Base-by-base conservation (phyloP, 306 rosid genomes). In the cucumber (Cucumis sativus) region DNA sequence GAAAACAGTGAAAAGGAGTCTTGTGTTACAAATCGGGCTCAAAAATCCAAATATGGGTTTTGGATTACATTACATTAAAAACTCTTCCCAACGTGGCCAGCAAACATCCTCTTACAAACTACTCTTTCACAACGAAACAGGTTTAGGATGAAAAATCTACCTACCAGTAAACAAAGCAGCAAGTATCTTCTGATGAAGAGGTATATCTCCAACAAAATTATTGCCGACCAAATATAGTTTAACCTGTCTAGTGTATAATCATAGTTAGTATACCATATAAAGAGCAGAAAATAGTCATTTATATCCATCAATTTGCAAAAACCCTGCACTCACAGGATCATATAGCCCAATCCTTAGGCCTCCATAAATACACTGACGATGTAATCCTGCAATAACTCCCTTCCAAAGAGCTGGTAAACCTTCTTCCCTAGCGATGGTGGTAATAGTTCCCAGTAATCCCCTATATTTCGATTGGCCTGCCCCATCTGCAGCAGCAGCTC, bases 291-390 rank as follows among this genome's bases (percentile, higher is more conserved):
- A 39, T 28, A 70, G 80, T 35, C 25, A 18, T 21, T 16, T 60
- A 40, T 56, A 75, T 17, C 41, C 79, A 82, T 79, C 57, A 74
- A n/a, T 83, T 80, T 80, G 79, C 74, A 69, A 79, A 64, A 23
- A 65, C 64, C 78, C 55, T 18, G 77, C 80, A 92, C 99, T 91
- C 90, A 96, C 99, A 69, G 99, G 99, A 82, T 87, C 99, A 83
- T 96, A 96, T 79, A 96, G 80, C 69, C 96, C 97, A 80, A 96
- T 92, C 87, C 99, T 89, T 84, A 96, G 84, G 85, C 99, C 99
- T 60, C 99, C 99, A 79, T 96, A 96, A 78, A 96, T 54, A 79
- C 91, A 96, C 77, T 96, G 99, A 63, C 99, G 96, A 64, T 96
- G 99, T 74, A 96, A 85, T 75, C 99, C 99, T 59, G 99, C 96